These are phyloP conservation scores for Cyclostephanos tholiformis DNA, from an alignment of 108 stramenopile species.

Conservation along the genomic window DNA sequence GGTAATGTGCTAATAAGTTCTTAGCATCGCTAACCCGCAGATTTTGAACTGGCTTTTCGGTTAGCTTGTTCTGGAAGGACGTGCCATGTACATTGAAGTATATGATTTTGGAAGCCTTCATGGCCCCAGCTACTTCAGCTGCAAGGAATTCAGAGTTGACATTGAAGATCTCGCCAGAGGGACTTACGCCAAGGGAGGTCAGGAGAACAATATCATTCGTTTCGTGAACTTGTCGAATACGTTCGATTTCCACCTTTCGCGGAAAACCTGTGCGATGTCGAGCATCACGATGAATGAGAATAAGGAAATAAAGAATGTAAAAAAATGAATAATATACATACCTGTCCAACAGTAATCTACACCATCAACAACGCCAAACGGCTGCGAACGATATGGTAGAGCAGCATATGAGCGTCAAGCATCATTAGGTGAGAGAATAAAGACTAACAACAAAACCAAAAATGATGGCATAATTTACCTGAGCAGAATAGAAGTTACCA, in stretches of 20 bases:
- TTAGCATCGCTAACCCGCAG: conserved; percentile 79
- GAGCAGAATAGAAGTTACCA: conserved; percentile 88
- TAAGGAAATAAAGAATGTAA: too few relatives aligned
- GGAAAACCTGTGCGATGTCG: conserved; percentile 64
- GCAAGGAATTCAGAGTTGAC: conserved; percentile 88
- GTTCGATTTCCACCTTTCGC: conserved; percentile 86
- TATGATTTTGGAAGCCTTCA: conserved; percentile 88
- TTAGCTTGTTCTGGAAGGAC: conserved; percentile 54
- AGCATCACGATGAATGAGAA: too few relatives aligned
- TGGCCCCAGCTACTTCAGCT: conserved; percentile 71
- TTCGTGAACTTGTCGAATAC: conserved; percentile 78
- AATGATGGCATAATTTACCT: conserved; percentile 13
- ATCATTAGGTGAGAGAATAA: not conserved
- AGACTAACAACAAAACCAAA: not conserved
- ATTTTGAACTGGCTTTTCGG: conserved; percentile 66
- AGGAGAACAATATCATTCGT: conserved; percentile 90
- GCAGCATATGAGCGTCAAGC: not conserved
- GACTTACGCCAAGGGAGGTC: conserved; percentile 89
- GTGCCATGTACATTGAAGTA: conserved; percentile 82
- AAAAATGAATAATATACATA: too few relatives aligned
- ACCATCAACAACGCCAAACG: conserved; percentile 85
- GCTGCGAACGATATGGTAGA: conserved; percentile 37
- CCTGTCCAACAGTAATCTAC: conserved; percentile 76
- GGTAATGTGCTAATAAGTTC: conserved; percentile 64
- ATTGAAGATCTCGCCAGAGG: conserved; percentile 94